A percentile compares a stretch with the other conserved stretches of the same genome.
phyloP scores from a whole-genome alignment of 768 basidiomycete species.

The Scleroderma citrinum region DNA sequence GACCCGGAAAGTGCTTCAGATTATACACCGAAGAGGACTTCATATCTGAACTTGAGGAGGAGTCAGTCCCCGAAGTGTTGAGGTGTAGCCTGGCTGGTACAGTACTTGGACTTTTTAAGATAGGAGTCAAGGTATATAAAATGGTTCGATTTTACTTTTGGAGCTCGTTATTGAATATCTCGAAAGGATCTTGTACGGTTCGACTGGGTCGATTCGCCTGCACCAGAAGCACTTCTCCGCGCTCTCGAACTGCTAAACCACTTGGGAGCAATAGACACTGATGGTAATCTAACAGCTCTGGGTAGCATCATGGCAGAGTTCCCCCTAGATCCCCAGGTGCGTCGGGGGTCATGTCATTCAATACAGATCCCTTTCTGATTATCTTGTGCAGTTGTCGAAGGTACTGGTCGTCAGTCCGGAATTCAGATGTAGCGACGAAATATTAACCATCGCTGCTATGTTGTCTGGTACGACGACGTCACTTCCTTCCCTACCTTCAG shows the following conservation, averaged over 20 bases:
- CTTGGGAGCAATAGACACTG: slow-evolving; percentile 88
- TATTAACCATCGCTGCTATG: slow-evolving; percentile 94
- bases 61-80: slow-evolving; percentile 95
- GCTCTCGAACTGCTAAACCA: slow-evolving; percentile 92
- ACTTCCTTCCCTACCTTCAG: background rate
- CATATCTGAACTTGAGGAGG: slow-evolving; percentile 91
- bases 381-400: slow-evolving; percentile 58
- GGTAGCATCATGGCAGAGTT: slow-evolving; percentile 96
- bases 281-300: slow-evolving; percentile 82
- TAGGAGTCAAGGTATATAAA: slow-evolving; percentile 71
- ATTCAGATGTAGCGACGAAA: slow-evolving; percentile 94
- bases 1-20: slow-evolving; percentile 96
- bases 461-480: slow-evolving; percentile 72
- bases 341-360: slow-evolving; percentile 8
- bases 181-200: slow-evolving; percentile 83
- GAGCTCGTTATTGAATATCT: background rate
- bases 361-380: background rate
- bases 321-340: slow-evolving; percentile 96
- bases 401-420: slow-evolving; percentile 93
- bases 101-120: slow-evolving; percentile 88
- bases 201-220: slow-evolving; percentile 89
- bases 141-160: background rate
- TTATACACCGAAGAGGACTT: slow-evolving; percentile 97
- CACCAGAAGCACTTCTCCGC: slow-evolving; percentile 95
- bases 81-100: slow-evolving; percentile 90